These are phyloP conservation scores for Rhodosporidiobolus sp. DNA, from an alignment of 768 basidiomycete species.

Conservation along the genomic window DNA sequence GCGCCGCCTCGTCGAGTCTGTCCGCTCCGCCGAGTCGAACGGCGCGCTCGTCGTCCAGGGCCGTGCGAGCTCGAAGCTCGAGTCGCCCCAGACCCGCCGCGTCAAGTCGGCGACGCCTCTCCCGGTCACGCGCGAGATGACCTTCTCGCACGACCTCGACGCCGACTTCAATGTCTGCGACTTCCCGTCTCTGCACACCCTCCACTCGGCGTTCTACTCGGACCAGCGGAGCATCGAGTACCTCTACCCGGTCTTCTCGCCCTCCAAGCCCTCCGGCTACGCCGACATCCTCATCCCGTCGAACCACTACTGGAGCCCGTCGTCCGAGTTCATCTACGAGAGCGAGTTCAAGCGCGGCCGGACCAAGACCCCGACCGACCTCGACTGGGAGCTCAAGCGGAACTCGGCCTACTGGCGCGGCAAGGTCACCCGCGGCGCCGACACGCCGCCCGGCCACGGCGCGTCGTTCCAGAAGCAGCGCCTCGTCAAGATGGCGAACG, in stretches of 20 bases:
- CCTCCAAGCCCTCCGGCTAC: slow-evolving; percentile 80
- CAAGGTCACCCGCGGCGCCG: slow-evolving; percentile 75
- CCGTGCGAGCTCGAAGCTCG: slow-evolving; percentile 32
- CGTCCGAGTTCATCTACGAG: slow-evolving; percentile 44
- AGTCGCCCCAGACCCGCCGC: slow-evolving; percentile 45
- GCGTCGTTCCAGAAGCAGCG: slow-evolving; percentile 46
- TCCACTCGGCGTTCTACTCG: slow-evolving; percentile 94
- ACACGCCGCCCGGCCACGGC: slow-evolving; percentile 42
- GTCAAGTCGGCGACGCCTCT: slow-evolving; percentile 29
- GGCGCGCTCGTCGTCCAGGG: slow-evolving; percentile 38
- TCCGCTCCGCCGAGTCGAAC: slow-evolving; percentile 54
- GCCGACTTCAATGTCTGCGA: slow-evolving; percentile 71
- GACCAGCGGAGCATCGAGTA: slow-evolving; percentile 87
- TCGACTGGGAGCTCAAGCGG: slow-evolving; percentile 85
- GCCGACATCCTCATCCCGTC: slow-evolving; percentile 90
- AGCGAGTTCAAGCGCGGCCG: slow-evolving; percentile 41
- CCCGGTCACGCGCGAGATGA: slow-evolving; percentile 56
- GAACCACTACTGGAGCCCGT: slow-evolving; percentile 75
- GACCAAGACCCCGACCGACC: slow-evolving; percentile 59
- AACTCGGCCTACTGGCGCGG: slow-evolving; percentile 91
- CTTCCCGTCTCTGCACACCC: slow-evolving; percentile 75
- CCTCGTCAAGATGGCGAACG: slow-evolving; percentile 44
- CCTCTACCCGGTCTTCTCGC: slow-evolving; percentile 91
- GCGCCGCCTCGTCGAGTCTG: slow-evolving; percentile 74
- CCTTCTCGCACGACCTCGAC: slow-evolving; percentile 64